phyloP scores from a whole-genome alignment of 805 yeast species.

The Cyberlindnera nakhonratchasimensis region DNA sequence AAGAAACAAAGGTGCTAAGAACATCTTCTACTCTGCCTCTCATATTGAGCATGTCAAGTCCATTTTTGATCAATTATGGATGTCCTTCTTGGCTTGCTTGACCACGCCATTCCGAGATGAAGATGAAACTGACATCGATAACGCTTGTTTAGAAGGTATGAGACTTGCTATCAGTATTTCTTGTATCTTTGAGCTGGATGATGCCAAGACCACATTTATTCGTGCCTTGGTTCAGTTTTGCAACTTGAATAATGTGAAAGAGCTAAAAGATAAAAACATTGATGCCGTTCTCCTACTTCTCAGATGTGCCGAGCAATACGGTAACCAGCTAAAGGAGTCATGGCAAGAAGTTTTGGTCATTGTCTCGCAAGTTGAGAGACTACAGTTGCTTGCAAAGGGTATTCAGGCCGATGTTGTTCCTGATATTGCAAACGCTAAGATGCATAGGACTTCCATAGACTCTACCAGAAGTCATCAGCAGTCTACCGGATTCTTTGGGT shows the following conservation, averaged over 20 bases:
- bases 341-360: conserved; percentile 84
- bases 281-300: conserved; percentile 73
- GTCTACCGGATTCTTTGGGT: conserved; percentile 43
- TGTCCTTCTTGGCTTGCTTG: conserved; percentile 92
- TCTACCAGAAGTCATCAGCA: conserved; percentile 39
- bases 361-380: conserved; percentile 86
- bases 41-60: conserved; percentile 89
- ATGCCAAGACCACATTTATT: conserved; percentile 85
- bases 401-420: conserved; percentile 81
- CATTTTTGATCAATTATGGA: conserved; percentile 93
- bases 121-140: conserved; percentile 68
- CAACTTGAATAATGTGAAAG: conserved; percentile 72
- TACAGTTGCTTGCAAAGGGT: conserved; percentile 85
- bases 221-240: conserved; percentile 88
- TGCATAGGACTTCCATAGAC: conserved; percentile 47
- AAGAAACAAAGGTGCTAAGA: conserved; percentile 40
- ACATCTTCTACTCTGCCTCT: conserved; percentile 73
- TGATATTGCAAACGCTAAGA: conserved; percentile 73
- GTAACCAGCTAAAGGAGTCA: conserved; percentile 65
- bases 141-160: conserved; percentile 78
- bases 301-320: conserved; percentile 75
- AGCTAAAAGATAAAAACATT: conserved; percentile 74
- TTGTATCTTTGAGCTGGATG: conserved; percentile 75
- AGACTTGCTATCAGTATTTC: conserved; percentile 79
- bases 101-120: conserved; percentile 92